Percentiles rank a stretch among this genome's conserved stretches.
Conservation (phyloP, 352 stramenopile genomes). For the Phytophthora brassicae region DNA sequence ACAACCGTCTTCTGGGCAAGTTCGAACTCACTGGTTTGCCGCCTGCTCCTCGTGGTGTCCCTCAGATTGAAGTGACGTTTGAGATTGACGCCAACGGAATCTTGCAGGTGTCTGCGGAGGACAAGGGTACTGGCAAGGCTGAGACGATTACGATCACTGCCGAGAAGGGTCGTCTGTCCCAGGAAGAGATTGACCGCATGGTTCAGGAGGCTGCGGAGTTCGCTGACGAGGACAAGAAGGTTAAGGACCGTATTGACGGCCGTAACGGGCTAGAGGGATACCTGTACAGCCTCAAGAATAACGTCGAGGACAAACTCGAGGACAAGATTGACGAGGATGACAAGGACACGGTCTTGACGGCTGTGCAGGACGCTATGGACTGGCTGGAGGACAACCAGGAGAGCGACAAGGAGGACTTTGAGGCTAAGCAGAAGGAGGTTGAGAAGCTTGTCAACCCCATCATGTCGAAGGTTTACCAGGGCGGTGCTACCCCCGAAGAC, state of each 20-base stretch:
- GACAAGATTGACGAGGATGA: conserved; percentile 97
- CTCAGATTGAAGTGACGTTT: conserved; percentile 99
- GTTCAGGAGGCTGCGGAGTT: conserved; percentile 98
- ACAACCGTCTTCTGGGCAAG: conserved; percentile 99
- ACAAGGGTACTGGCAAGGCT: conserved; percentile 98
- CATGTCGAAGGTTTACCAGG: conserved; percentile 97
- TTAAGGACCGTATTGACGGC: conserved; percentile 97
- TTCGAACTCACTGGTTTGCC: conserved; percentile 99
- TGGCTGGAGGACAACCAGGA: conserved; percentile 99
- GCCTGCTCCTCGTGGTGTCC: conserved; percentile 96
- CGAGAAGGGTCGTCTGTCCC: conserved; percentile 97
- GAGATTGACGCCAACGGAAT: conserved; percentile 99
- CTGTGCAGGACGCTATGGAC: conserved; percentile 98
- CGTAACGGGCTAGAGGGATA: conserved; percentile 97
- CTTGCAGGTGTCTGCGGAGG: conserved; percentile 96
- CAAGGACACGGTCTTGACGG: conserved; percentile 87
- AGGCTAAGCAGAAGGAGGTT: conserved; percentile 98
- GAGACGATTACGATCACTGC: conserved; percentile 99
- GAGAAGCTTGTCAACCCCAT: conserved; percentile 98
- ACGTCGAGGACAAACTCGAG: conserved; percentile 92
- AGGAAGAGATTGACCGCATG: conserved; percentile 99
- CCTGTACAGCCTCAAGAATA: conserved; percentile 96
- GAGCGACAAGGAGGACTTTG: conserved; percentile 97
- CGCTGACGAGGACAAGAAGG: conserved; percentile 98
- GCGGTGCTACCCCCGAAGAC: conserved; percentile 60